Evolutionary conservation across 2,329 filamentous ascomycete genomes (phyloP).

Genomic region (Fusarium pseudonygamai): DNA sequence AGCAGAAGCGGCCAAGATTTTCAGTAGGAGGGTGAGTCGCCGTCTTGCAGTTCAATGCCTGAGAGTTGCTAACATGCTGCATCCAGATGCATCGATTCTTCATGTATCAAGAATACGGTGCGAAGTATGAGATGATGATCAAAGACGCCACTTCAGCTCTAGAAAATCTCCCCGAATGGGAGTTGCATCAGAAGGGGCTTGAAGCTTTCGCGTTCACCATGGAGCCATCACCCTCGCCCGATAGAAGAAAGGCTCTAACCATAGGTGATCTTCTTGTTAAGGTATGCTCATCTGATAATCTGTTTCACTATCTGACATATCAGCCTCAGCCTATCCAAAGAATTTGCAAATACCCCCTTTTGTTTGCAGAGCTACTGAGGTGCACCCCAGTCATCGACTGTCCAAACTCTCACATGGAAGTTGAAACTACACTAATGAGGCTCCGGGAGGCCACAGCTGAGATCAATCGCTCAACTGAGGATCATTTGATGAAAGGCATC

Average conservation of each 20-base stretch:
- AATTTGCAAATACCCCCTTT: conserved; percentile 87
- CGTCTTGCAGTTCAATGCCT: background rate
- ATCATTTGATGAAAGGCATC: conserved; percentile 72
- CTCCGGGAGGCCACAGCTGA: conserved; percentile 79
- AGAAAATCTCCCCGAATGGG: conserved; percentile 76
- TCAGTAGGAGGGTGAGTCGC: conserved; percentile 63
- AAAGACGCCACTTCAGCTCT: conserved; percentile 78
- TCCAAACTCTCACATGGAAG: conserved; percentile 80
- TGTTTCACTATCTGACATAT: background rate
- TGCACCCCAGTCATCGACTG: conserved; percentile 87
- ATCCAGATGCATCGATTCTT: conserved; percentile 81
- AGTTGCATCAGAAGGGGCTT: conserved; percentile 83
- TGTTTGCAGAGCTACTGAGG: conserved; percentile 85
- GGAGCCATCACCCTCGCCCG: conserved; percentile 68
- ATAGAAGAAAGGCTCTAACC: conserved; percentile 79
- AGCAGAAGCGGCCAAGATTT: conserved; percentile 69
- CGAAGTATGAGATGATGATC: conserved; percentile 87
- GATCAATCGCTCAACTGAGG: conserved; percentile 86
- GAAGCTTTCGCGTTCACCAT: conserved; percentile 83
- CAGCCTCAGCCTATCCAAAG: conserved; percentile 82
- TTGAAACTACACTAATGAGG: conserved; percentile 76
- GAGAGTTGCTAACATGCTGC: background rate
- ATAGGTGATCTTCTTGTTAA: conserved; percentile 91
- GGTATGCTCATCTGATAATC: conserved; percentile 56
- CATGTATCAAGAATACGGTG: conserved; percentile 90